Conservation (phyloP, 164 flowering plant genomes). For the Macadamia tetraphylla region DNA sequence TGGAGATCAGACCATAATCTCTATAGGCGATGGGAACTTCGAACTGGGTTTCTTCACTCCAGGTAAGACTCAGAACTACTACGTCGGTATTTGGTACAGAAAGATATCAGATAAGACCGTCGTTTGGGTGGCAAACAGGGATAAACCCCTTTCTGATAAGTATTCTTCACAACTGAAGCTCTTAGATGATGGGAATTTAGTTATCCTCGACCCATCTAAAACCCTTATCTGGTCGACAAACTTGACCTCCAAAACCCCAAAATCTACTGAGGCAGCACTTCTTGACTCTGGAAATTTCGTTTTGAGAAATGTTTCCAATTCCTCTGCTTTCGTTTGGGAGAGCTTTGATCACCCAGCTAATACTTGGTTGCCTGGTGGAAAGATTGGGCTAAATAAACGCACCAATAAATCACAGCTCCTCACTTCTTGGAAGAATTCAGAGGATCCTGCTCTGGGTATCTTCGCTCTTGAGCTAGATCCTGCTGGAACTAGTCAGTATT, state of each 20-base stretch:
- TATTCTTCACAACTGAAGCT: slow-evolving; percentile 31
- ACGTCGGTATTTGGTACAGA: slow-evolving; percentile 53
- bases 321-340: slow-evolving; percentile 6
- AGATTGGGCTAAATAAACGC: slow-evolving; percentile 1
- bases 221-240: slow-evolving; percentile 42
- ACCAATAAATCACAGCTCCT: slow-evolving; percentile 1
- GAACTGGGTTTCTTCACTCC: slow-evolving; percentile 57
- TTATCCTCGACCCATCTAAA: slow-evolving; percentile 34
- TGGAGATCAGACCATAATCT: slow-evolving; percentile 46
- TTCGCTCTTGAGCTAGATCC: not conserved
- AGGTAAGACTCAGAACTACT: slow-evolving; percentile 41
- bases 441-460: not conserved
- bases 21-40: slow-evolving; percentile 32
- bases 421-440: not conserved
- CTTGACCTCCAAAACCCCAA: slow-evolving; percentile 18
- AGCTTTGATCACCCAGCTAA: slow-evolving; percentile 12
- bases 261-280: slow-evolving; percentile 27
- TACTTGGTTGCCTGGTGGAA: slow-evolving; percentile 3
- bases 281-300: slow-evolving; percentile 9
- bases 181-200: slow-evolving; percentile 40
- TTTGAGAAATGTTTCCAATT: slow-evolving; percentile 5
- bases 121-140: slow-evolving; percentile 72
- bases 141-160: slow-evolving; percentile 35
- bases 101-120: slow-evolving; percentile 21
- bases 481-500: not conserved